A percentile compares a stretch with the other conserved stretches of the same genome.
Conservation (phyloP, 345 rosid genomes). For the Hibiscus tridactylites region DNA sequence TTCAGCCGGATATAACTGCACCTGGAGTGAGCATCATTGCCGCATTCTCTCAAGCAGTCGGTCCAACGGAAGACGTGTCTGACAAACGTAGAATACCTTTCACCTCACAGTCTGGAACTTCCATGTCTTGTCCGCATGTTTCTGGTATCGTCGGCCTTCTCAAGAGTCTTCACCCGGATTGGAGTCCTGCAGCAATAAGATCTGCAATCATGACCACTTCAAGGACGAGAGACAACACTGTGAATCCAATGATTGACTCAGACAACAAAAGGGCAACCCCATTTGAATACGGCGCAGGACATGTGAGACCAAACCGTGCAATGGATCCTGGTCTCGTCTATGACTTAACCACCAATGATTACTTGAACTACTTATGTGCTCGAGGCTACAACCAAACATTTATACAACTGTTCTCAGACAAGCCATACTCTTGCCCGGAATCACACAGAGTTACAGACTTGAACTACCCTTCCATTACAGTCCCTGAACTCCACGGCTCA, state of each 20-base stretch:
- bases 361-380: constrained; percentile 39
- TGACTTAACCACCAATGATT: constrained; percentile 23
- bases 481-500: constrained; percentile 15
- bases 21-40: constrained; percentile 47
- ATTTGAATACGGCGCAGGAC: constrained; percentile 45
- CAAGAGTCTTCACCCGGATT: constrained; percentile 31
- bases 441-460: constrained; percentile 17
- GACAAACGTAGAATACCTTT: constrained; percentile 31
- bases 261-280: constrained; percentile 29
- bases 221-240: constrained; percentile 17
- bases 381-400: constrained; percentile 22
- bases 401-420: constrained; percentile 8
- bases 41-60: constrained; percentile 22
- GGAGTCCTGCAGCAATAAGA: constrained; percentile 49
- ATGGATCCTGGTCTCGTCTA: constrained; percentile 53
- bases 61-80: constrained; percentile 5
- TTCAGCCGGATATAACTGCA: constrained; percentile 54
- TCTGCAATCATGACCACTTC: constrained; percentile 47
- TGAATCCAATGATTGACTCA: constrained; percentile 19
- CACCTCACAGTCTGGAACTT: constrained; percentile 33
- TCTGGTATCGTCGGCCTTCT: constrained; percentile 45
- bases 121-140: constrained; percentile 55
- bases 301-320: constrained; percentile 35
- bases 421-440: constrained; percentile 27
- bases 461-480: constrained; percentile 57